Evolutionary conservation across 2,329 filamentous ascomycete species (phyloP).

Genomic region (Phyllosticta capitalensis): DNA sequence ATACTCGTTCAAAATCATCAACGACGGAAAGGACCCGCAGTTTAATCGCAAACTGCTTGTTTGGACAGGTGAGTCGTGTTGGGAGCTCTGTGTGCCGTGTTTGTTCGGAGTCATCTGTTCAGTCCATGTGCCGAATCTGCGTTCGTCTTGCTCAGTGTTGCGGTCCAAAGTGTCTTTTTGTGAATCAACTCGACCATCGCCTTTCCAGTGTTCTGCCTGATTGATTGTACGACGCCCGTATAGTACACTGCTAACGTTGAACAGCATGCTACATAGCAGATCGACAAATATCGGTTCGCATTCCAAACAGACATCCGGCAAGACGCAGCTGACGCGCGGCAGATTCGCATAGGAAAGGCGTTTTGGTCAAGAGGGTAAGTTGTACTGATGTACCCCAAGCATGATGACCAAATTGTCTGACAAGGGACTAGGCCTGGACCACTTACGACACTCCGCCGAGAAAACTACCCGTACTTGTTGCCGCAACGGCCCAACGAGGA

Average conservation of each 20-base stretch:
- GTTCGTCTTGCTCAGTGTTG: neutral
- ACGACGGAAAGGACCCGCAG: slow-evolving; percentile 48
- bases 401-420: neutral
- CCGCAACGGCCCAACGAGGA: slow-evolving; percentile 51
- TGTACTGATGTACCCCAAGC: neutral
- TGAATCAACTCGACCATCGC: neutral
- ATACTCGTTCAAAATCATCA: slow-evolving; percentile 54
- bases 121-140: neutral
- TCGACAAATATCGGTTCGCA: slow-evolving; percentile 47
- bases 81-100: neutral
- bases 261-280: slow-evolving; percentile 56
- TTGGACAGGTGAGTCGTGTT: slow-evolving; percentile 46
- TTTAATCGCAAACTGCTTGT: slow-evolving; percentile 56
- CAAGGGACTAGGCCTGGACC: slow-evolving; percentile 45
- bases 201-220: neutral
- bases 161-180: neutral
- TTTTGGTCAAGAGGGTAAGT: slow-evolving; percentile 56
- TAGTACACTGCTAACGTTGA: neutral
- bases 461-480: slow-evolving; percentile 59
- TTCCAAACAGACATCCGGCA: neutral
- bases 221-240: neutral
- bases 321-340: neutral
- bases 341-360: slow-evolving; percentile 57
- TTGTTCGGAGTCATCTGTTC: neutral
- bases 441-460: slow-evolving; percentile 52